Percentiles rank a stretch among this genome's conserved stretches.
Evolutionary conservation across 176 grass and related monocot genomes (phyloP).

Genomic region (Secale cereale): DNA sequence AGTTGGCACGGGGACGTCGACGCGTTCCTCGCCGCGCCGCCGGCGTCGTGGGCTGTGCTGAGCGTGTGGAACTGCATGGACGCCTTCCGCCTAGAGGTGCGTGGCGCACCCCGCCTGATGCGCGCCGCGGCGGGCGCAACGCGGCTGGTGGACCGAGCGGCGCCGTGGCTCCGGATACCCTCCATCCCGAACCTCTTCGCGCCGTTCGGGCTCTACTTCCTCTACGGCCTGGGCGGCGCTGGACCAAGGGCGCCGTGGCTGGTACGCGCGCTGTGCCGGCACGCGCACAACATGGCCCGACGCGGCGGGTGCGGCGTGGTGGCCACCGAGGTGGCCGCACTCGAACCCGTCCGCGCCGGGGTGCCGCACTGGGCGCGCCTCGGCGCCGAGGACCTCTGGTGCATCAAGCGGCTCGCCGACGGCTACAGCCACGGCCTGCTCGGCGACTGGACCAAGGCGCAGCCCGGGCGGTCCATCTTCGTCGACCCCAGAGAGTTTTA

Average conservation of each 20-base stretch:
- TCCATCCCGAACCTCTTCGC: conserved; percentile 90
- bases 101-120: conserved; percentile 44
- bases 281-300: conserved; percentile 69
- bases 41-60: conserved; percentile 69
- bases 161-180: conserved; percentile 78
- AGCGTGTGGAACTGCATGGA: conserved; percentile 92
- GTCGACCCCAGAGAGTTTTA: conserved; percentile 77
- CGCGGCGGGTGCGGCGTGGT: conserved; percentile 64
- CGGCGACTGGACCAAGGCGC: conserved; percentile 73
- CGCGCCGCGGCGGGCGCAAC: conserved; percentile 53
- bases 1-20: conserved; percentile 27
- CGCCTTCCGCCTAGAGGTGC: conserved; percentile 78
- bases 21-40: conserved; percentile 49
- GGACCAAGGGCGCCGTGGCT: conserved; percentile 31
- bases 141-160: conserved; percentile 62
- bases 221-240: conserved; percentile 70
- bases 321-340: conserved; percentile 51
- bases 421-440: conserved; percentile 39
- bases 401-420: conserved; percentile 68
- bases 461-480: conserved; percentile 59
- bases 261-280: conserved; percentile 57
- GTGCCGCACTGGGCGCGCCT: conserved; percentile 72
- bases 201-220: conserved; percentile 85
- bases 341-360: conserved; percentile 52
- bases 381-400: conserved; percentile 81